phyloP scores from a whole-genome alignment of 2,329 filamentous ascomycete genomes.

The Claviceps quebecensis region DNA sequence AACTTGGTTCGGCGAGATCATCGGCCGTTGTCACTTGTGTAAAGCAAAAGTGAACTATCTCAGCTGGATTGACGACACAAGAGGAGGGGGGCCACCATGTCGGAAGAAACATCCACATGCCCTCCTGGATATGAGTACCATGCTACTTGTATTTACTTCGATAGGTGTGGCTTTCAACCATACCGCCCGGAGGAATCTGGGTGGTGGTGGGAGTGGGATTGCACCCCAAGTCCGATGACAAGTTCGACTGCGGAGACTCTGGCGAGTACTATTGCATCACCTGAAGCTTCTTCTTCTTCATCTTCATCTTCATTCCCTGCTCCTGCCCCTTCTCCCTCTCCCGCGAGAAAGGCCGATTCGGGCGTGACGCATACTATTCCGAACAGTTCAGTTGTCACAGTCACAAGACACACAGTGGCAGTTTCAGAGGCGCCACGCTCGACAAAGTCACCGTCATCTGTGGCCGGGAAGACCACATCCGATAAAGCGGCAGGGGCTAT shows the following conservation, averaged over 20 bases:
- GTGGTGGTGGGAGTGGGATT: constrained; percentile 33
- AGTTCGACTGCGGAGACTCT: not conserved
- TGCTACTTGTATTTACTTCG: constrained; percentile 25
- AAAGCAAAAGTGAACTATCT: not conserved
- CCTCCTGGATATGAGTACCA: constrained; percentile 20
- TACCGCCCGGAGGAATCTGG: constrained; percentile 19
- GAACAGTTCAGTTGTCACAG: constrained; percentile 19
- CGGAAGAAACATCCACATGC: constrained; percentile 11
- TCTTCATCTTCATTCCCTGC: too few relatives aligned
- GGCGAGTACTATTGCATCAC: not conserved
- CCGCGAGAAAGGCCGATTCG: constrained; percentile 19
- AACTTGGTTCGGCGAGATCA: too few relatives aligned
- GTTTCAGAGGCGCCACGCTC: constrained; percentile 13
- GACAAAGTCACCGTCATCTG: constrained; percentile 1
- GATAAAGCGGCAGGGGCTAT: constrained; percentile 14
- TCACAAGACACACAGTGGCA: constrained; percentile 22
- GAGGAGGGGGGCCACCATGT: not conserved
- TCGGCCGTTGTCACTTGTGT: too few relatives aligned
- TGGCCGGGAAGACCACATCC: too few relatives aligned
- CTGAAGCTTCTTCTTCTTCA: too few relatives aligned
- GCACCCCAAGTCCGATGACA: constrained; percentile 11
- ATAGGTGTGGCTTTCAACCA: constrained; percentile 13
- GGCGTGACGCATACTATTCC: constrained; percentile 23
- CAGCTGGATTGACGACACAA: not conserved
- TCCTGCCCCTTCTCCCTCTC: not conserved